Evolutionary conservation across 2,329 filamentous ascomycete species (phyloP).

Genomic region (Chaetomium globosum): DNA sequence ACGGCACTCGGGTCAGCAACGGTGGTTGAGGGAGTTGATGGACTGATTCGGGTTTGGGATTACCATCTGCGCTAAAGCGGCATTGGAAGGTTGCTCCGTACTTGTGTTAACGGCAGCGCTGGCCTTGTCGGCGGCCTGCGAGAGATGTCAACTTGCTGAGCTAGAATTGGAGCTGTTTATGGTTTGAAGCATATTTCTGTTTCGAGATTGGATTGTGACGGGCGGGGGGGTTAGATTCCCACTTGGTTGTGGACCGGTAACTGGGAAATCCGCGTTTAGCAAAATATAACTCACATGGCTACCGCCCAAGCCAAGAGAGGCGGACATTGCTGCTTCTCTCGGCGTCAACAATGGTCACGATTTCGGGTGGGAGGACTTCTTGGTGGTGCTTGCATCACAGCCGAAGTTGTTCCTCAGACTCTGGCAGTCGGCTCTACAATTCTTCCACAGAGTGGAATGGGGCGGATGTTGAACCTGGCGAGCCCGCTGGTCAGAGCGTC

Average conservation of each 20-base stretch:
- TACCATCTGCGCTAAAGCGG: slow-evolving; percentile 28
- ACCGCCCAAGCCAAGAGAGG: slow-evolving; percentile 26
- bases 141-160: slow-evolving; percentile 3
- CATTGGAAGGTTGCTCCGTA: slow-evolving; percentile 6
- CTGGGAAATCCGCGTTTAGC: not conserved
- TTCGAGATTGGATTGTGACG: not conserved
- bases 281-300: slow-evolving; percentile 28
- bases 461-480: not conserved
- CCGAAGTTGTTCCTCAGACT: slow-evolving; percentile 17
- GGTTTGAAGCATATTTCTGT: not conserved
- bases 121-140: slow-evolving; percentile 25
- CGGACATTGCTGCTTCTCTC: slow-evolving; percentile 30
- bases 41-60: not conserved
- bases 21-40: not conserved
- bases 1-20: slow-evolving; percentile 8
- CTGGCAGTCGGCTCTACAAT: not conserved
- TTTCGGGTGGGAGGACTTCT: not conserved
- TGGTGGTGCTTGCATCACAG: not conserved
- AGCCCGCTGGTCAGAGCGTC: not conserved
- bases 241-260: not conserved
- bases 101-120: slow-evolving; percentile 7
- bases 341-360: slow-evolving; percentile 12
- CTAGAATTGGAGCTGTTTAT: not conserved
- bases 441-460: not conserved
- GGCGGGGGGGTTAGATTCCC: not conserved